Percentiles rank a stretch among this genome's conserved stretches.
phyloP scores from a whole-genome alignment of 1,284 basidiomycete species.

The Fomitopsis palustris region DNA sequence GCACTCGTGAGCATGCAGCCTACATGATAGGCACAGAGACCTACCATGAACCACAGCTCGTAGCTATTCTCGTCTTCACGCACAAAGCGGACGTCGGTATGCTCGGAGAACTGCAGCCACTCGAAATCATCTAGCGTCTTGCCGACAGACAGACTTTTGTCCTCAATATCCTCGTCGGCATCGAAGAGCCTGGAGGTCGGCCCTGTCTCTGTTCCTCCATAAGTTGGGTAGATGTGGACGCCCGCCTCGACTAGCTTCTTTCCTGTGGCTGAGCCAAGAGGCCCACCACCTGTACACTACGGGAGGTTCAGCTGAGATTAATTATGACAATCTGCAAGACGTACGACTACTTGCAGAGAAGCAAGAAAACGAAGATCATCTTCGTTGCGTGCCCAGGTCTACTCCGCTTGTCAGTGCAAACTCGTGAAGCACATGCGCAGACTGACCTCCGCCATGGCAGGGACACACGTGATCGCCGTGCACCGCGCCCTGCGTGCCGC shows the following conservation, averaged over 20 bases:
- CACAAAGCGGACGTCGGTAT: slow-evolving; percentile 19
- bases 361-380: slow-evolving; percentile 10
- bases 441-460: slow-evolving; percentile 18
- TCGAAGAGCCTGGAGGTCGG: too few species aligned
- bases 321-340: background rate
- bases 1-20: background rate
- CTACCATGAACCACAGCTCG: slow-evolving; percentile 30
- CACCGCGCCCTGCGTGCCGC: slow-evolving; percentile 3
- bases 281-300: slow-evolving; percentile 11
- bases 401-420: background rate
- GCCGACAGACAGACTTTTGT: background rate
- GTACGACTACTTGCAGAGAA: slow-evolving; percentile 11
- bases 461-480: slow-evolving; percentile 12
- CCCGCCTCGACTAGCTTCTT: slow-evolving; percentile 6
- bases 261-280: slow-evolving; percentile 9
- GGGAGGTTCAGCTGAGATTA: background rate
- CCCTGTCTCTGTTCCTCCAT: slow-evolving; percentile 18
- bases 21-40: background rate
- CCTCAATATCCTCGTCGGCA: too few species aligned
- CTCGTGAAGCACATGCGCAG: background rate
- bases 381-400: slow-evolving; percentile 15
- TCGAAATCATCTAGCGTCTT: slow-evolving; percentile 24
- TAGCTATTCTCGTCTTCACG: slow-evolving; percentile 26
- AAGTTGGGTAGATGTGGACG: slow-evolving; percentile 6
- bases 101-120: slow-evolving; percentile 24